These are phyloP conservation scores for Ophiostoma angusticollis DNA, from an alignment of 2,329 filamentous ascomycete genomes.

Conservation along the genomic window DNA sequence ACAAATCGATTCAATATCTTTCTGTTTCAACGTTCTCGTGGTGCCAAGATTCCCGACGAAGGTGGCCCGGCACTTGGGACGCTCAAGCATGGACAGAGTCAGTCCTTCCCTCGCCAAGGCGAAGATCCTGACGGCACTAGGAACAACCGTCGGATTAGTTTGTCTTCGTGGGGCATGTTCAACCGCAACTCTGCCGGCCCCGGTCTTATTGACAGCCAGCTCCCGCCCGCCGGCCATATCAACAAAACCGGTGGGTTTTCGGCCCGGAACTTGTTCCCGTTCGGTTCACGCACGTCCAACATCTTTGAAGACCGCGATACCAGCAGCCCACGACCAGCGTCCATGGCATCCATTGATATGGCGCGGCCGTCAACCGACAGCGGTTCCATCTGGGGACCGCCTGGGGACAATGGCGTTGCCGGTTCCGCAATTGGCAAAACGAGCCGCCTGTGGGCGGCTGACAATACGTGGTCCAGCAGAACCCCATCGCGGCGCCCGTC, in stretches of 20 bases:
- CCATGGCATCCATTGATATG: conserved; percentile 56
- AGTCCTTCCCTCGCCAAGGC: conserved; percentile 56
- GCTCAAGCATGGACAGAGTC: conserved; percentile 59
- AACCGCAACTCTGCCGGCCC: conserved; percentile 38
- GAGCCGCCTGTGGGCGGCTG: conserved; percentile 52
- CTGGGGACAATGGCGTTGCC: conserved; percentile 25
- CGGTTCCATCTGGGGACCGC: conserved; percentile 58
- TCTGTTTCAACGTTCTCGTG: conserved; percentile 46
- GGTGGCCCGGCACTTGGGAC: conserved; percentile 55
- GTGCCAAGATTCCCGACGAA: conserved; percentile 47
- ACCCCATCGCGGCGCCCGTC: conserved; percentile 72
- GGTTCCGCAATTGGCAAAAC: conserved; percentile 30
- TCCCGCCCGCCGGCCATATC: conserved; percentile 12
- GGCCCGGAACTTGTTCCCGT: conserved; percentile 31
- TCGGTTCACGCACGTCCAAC: conserved; percentile 34
- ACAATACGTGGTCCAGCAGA: conserved; percentile 42
- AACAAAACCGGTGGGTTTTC: conserved; percentile 25
- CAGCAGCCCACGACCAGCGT: conserved; percentile 52
- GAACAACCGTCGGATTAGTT: conserved; percentile 42
- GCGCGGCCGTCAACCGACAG: conserved; percentile 70
- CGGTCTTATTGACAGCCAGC: conserved; percentile 27
- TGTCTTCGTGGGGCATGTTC: conserved; percentile 46
- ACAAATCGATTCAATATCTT: conserved; percentile 39
- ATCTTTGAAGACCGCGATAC: conserved; percentile 42
- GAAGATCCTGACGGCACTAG: conserved; percentile 45